Base-by-base conservation (phyloP, 164 flowering plant species). In the Buxus sempervirens region DNA sequence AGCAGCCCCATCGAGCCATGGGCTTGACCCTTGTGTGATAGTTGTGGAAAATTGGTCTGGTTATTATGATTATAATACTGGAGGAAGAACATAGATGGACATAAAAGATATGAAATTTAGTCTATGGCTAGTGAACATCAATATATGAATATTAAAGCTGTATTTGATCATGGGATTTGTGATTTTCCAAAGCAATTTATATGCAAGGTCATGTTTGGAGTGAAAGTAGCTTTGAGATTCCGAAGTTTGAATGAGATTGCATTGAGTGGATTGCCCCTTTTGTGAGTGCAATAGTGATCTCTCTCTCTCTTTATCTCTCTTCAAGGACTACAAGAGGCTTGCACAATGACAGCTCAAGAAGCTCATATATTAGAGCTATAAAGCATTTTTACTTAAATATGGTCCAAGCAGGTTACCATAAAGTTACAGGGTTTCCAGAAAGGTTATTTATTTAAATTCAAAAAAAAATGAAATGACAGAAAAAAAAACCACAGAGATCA, bases 1-100 rank as follows among this genome's bases (percentile, higher is more conserved):
- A 69, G n/a, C 53, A 57, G 55, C 49, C 74, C 78, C 82, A 77
- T 80, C 74, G 80, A 84, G 82, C 82, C 85, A 75, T 74, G 77
- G 72, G 67, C 75, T 73, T 21, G 23, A 56, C 64, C 62, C 60
- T n/a, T n/a, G n/a, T n/a, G n/a, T n/a, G n/a, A n/a, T n/a, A n/a
- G n/a, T n/a, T n/a, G n/a, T n/a, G n/a, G n/a, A n/a, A n/a, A n/a
- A n/a, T n/a, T n/a, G n/a, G n/a, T n/a, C n/a, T n/a, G n/a, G 22
- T 20, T 20, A n/a, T 20, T 21, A 5, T 53, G 7, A 60, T 53
- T 72, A 67, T 62, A 53, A 27, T 42, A 72, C 9, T 48, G 14
- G 48, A 14, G n/a, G 23, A 0, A 15, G 13, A 19, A 4, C 63
- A 28, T 68, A 45, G 18, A 26, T 22, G 27, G 64, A 51, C 48